Base-by-base conservation (phyloP, 2,329 filamentous ascomycete species). In the Trichoderma lentiforme region DNA sequence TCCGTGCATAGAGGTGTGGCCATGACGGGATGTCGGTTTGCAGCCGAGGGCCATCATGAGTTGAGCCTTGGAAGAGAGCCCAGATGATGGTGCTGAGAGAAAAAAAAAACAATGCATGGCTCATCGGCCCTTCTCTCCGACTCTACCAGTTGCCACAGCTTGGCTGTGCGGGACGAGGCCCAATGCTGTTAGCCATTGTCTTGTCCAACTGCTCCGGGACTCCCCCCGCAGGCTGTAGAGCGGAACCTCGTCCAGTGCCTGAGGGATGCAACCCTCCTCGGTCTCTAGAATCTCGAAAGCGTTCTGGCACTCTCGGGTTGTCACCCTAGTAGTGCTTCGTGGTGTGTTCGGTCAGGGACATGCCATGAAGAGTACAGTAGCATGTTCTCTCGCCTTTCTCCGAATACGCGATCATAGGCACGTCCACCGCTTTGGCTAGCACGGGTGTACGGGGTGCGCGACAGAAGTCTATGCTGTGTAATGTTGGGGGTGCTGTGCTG, bases 121-220 rank as follows among this genome's bases (percentile, higher is more conserved):
- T 72, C 70, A 58, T 71, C 71, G 66, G 71, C 60, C 66, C 71
- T 69, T 65, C 64, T 73, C 67, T n/a, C 21, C 57, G 51, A 28
- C 71, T 63, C 34, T 57, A 32, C 39, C 51, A 24, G 36, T 66
- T 36, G 47, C 62, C 68, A 68, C 58, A n/a, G 56, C 67, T 58
- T 68, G 53, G 60, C 51, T 53, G 47, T 30, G 68, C 68, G 60
- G 30, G 60, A 56, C 32, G 26, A 56, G 60, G 47, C 68, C 60
- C 24, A 32, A 56, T 56, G 21, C 60, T 64, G 60, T 47, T 63
- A 57, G 68, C 39, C 51, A 12, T 47, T 26, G n/a, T 32, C 26
- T 56, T 30, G 34, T 57, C 58, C 68, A 64, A 32, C 60, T 71
- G 60, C 34, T 57, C 60, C 39, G 15, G 56, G 56, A 26, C 30